Evolutionary conservation across 1,284 basidiomycete species (phyloP).

Genomic region (Pseudozyma flocculosa): DNA sequence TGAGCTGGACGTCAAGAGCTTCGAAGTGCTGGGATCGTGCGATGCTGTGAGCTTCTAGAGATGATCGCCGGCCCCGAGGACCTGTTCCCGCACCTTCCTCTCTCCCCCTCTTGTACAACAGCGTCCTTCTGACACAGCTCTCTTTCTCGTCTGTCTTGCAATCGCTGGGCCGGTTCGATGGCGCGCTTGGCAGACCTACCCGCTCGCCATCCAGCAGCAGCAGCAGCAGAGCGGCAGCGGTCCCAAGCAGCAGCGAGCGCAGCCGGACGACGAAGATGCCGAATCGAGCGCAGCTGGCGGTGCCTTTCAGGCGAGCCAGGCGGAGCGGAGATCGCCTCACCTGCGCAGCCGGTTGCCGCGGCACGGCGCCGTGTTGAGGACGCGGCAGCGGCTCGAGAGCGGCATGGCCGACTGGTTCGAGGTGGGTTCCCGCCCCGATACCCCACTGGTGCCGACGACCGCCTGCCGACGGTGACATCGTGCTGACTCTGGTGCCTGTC

Average conservation of each 20-base stretch:
- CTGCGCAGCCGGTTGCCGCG: slow-evolving; percentile 26
- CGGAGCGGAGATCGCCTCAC: slow-evolving; percentile 41
- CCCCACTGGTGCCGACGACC: no score
- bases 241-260: no score
- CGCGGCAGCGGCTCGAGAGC: slow-evolving; percentile 26
- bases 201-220: slow-evolving; percentile 18
- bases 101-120: slow-evolving; percentile 2
- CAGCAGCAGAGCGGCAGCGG: slow-evolving; percentile 18
- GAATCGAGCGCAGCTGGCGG: slow-evolving; percentile 3
- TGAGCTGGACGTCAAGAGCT: slow-evolving; percentile 30
- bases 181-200: no score
- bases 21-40: slow-evolving; percentile 23
- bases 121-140: background rate
- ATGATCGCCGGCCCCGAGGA: background rate
- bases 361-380: slow-evolving; percentile 29
- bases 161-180: no score
- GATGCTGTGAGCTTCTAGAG: slow-evolving; percentile 18
- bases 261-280: no score
- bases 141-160: background rate
- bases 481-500: no score
- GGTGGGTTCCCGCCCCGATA: slow-evolving; percentile 1
- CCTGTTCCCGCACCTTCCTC: background rate
- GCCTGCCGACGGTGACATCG: no score
- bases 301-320: slow-evolving; percentile 12
- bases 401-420: slow-evolving; percentile 25